phyloP scores from a whole-genome alignment of 2,329 filamentous ascomycete genomes.

The Aspergillaceae sp. region DNA sequence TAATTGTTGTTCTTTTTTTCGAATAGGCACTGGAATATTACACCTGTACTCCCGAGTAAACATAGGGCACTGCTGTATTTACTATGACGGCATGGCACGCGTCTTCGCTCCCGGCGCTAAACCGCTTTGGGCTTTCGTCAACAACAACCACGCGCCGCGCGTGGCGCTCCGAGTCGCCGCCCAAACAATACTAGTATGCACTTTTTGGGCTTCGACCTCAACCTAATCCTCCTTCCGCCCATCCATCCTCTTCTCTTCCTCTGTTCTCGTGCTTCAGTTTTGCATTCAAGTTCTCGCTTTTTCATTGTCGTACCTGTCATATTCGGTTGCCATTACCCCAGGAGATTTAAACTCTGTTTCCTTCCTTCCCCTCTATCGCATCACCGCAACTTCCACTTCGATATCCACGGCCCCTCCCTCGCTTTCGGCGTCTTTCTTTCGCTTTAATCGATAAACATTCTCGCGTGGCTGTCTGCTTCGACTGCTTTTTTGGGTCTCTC shows the following conservation, averaged over 20 bases:
- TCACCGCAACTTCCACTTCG: constrained; percentile 16
- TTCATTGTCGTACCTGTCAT: not conserved
- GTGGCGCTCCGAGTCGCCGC: constrained; percentile 11
- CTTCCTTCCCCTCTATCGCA: not conserved
- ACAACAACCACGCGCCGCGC: constrained; percentile 27
- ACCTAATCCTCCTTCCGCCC: not conserved
- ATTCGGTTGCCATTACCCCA: not conserved
- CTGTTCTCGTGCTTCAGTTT: not conserved
- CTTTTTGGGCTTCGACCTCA: not conserved
- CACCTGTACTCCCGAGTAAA: too few relatives aligned
- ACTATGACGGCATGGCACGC: constrained; percentile 10
- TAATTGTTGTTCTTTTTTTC: too few relatives aligned
- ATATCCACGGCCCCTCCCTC: constrained; percentile 6
- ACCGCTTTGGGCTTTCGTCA: constrained; percentile 14
- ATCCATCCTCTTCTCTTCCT: not conserved
- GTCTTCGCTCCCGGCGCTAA: constrained; percentile 19
- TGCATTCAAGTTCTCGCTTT: not conserved
- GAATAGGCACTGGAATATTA: too few relatives aligned
- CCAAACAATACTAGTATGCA: not conserved
- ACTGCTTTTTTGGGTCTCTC: constrained; percentile 4
- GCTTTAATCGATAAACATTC: constrained; percentile 2
- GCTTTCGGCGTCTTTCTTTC: constrained; percentile 13
- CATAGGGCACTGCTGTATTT: not conserved
- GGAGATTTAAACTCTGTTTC: too few relatives aligned
- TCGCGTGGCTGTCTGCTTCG: constrained; percentile 15